These are phyloP conservation scores for Lignosus rhinocerotis DNA, from an alignment of 1,284 basidiomycete species.

Conservation along the genomic window DNA sequence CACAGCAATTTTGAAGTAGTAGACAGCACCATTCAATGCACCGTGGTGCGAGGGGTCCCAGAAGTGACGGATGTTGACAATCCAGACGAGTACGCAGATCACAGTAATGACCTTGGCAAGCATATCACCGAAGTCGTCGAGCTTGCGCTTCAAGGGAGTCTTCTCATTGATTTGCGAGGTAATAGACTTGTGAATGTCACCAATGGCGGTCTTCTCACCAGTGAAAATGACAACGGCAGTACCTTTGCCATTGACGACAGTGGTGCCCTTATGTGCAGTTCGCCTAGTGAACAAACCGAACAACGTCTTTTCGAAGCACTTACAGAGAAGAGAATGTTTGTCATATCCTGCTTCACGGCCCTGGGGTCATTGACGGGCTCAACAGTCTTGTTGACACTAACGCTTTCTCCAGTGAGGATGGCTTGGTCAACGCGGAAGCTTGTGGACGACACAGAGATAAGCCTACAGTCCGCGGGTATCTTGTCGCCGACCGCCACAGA, in stretches of 20 bases:
- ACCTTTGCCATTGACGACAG: conserved; percentile 88
- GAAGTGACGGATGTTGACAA: conserved; percentile 93
- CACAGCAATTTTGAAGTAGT: conserved; percentile 98
- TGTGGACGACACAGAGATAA: conserved; percentile 87
- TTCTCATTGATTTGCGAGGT: conserved; percentile 87
- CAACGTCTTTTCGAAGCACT: conserved; percentile 27
- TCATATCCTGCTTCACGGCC: conserved; percentile 96
- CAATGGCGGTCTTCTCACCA: conserved; percentile 86
- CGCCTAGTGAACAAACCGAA: neutral
- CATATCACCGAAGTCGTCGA: conserved; percentile 96
- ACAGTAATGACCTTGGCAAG: conserved; percentile 95
- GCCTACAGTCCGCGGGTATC: conserved; percentile 89
- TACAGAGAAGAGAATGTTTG: conserved; percentile 91
- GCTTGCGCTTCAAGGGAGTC: conserved; percentile 92
- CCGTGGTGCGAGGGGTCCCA: conserved; percentile 91
- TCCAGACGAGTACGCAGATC: conserved; percentile 94
- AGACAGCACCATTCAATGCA: conserved; percentile 87
- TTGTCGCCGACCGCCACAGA: conserved; percentile 91
- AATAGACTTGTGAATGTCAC: conserved; percentile 94
- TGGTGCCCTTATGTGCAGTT: conserved; percentile 69
- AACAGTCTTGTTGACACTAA: conserved; percentile 80
- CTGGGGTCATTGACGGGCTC: conserved; percentile 64
- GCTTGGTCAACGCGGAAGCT: conserved; percentile 94
- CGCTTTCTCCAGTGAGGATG: conserved; percentile 91
- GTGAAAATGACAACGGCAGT: conserved; percentile 85